These are phyloP conservation scores for Chytriomyces sp. DNA, from an alignment of 192 early-diverging fungal species.

Conservation along the genomic window DNA sequence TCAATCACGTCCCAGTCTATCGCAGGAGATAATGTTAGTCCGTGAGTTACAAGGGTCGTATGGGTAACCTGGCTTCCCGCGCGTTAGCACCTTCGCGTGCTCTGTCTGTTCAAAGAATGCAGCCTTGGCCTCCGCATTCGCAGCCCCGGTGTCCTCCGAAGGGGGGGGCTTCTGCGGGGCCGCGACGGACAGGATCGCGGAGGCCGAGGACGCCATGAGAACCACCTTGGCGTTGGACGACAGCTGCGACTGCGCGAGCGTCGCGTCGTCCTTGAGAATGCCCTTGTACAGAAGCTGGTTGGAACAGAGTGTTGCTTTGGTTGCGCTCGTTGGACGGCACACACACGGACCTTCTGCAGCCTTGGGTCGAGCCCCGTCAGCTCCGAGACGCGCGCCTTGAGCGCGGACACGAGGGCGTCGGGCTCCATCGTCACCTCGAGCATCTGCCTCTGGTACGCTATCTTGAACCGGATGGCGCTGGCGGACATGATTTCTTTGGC, in stretches of 20 bases:
- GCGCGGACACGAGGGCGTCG: slow-evolving; percentile 1
- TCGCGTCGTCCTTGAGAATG: slow-evolving; percentile 18
- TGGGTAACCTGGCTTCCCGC: slow-evolving; percentile 28
- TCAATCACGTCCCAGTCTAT: too few species aligned
- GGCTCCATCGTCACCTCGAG: background rate
- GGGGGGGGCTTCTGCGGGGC: background rate
- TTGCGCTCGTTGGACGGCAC: background rate
- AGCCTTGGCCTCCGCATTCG: background rate
- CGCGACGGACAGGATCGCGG: background rate
- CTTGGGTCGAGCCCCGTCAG: background rate
- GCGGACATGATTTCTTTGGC: background rate
- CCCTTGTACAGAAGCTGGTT: slow-evolving; percentile 25
- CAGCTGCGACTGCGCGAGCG: slow-evolving; percentile 15
- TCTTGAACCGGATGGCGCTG: background rate
- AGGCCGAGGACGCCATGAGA: slow-evolving; percentile 26
- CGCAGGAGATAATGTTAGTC: too few species aligned
- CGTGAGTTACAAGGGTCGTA: too few species aligned
- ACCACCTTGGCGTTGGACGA: slow-evolving; percentile 15
- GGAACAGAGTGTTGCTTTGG: background rate
- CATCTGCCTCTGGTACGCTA: background rate
- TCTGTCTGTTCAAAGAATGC: slow-evolving; percentile 24
- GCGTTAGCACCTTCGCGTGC: slow-evolving; percentile 23
- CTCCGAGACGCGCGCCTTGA: background rate
- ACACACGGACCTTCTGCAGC: slow-evolving; percentile 2
- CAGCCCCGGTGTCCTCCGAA: background rate